Conservation (phyloP, 306 rosid genomes). For the Rosa chinensis region DNA sequence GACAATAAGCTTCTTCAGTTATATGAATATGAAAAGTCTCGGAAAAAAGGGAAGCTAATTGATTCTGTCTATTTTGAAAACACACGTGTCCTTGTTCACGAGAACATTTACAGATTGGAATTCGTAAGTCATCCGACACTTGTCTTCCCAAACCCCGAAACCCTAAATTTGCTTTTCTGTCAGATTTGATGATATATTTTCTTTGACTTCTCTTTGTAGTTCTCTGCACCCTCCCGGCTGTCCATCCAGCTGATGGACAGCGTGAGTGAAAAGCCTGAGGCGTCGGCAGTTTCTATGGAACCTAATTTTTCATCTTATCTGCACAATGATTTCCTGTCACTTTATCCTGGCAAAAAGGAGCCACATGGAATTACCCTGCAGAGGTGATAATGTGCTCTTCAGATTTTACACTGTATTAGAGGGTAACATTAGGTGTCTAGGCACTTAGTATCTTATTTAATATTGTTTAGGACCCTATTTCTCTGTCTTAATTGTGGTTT, state of each 20-base stretch:
- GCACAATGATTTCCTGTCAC: constrained; percentile 68
- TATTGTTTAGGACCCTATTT: neutral
- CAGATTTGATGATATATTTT: neutral
- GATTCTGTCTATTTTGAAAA: constrained; percentile 89
- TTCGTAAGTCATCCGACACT: constrained; percentile 51
- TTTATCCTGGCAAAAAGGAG: constrained; percentile 64
- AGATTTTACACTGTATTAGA: neutral
- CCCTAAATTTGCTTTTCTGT: neutral
- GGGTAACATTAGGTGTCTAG: constrained; percentile 3
- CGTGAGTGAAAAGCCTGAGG: constrained; percentile 82
- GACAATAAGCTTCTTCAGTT: constrained; percentile 87
- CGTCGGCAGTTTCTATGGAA: constrained; percentile 82
- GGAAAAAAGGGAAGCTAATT: constrained; percentile 63
- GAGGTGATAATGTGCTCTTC: constrained; percentile 50
- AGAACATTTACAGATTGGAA: constrained; percentile 80
- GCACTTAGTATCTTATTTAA: neutral
- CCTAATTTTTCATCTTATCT: constrained; percentile 90
- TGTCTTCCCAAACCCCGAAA: neutral
- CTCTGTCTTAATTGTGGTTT: neutral
- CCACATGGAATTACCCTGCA: constrained; percentile 60
- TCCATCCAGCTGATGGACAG: constrained; percentile 93
- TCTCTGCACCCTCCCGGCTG: constrained; percentile 47
- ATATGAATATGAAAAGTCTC: constrained; percentile 78
- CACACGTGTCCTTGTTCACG: constrained; percentile 84
- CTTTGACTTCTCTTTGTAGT: constrained; percentile 45